These are phyloP conservation scores for Thelonectria rubi DNA, from an alignment of 2,329 filamentous ascomycete genomes.

Conservation along the genomic window DNA sequence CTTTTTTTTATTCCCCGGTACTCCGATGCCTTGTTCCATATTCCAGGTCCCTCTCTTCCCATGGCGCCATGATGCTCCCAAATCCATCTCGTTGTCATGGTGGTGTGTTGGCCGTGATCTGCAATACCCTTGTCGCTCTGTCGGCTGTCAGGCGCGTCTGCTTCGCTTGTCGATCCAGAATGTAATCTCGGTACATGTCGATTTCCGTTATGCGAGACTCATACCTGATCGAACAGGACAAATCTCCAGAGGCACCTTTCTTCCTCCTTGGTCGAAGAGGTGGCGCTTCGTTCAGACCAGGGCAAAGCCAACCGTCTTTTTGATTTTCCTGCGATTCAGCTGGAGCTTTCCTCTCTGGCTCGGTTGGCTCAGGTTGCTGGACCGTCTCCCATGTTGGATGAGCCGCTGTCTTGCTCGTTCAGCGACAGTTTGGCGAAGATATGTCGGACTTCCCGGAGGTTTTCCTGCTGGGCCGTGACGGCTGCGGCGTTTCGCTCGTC, in stretches of 20 bases:
- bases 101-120: neutral
- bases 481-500: conserved; percentile 75
- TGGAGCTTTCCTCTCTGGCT: neutral
- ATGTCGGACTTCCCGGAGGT: conserved; percentile 77
- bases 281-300: neutral
- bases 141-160: neutral
- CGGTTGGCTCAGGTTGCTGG: neutral
- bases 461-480: conserved; percentile 67
- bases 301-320: conserved; percentile 5
- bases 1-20: neutral
- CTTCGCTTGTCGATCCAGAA: neutral
- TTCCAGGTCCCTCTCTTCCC: neutral
- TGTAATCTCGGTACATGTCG: neutral
- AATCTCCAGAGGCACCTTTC: neutral
- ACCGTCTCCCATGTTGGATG: conserved; percentile 1
- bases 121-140: neutral
- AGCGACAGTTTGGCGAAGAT: conserved; percentile 71
- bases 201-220: neutral
- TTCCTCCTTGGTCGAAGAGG: neutral
- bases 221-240: neutral
- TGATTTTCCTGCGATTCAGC: conserved; percentile 11
- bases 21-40: neutral
- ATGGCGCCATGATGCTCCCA: neutral
- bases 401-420: conserved; percentile 35
- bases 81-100: neutral